A percentile compares a stretch with the other conserved stretches of the same genome.
These are phyloP conservation scores for Pythium brachiatum DNA, from an alignment of 352 stramenopile species.

Conservation along the genomic window DNA sequence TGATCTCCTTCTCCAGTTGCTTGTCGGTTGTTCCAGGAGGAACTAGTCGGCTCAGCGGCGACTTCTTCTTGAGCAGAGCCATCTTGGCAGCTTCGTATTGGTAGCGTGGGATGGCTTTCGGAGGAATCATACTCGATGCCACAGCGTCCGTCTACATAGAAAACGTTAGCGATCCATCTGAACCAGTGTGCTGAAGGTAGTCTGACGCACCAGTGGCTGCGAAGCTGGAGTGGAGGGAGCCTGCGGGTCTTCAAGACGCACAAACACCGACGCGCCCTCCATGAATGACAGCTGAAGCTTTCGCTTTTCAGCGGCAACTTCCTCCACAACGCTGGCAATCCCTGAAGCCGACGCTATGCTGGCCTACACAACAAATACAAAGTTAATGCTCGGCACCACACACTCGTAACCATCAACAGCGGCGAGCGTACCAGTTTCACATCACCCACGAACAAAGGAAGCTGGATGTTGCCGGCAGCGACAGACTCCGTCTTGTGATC, in stretches of 20 bases:
- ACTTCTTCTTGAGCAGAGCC: constrained; percentile 55
- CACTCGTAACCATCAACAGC: not conserved
- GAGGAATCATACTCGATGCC: constrained; percentile 47
- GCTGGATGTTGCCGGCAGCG: constrained; percentile 37
- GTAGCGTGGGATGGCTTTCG: constrained; percentile 40
- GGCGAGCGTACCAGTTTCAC: constrained; percentile 51
- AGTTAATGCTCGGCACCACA: not conserved
- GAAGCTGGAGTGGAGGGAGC: constrained; percentile 23
- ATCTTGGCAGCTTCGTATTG: constrained; percentile 48
- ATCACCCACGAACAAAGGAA: constrained; percentile 61
- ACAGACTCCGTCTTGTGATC: constrained; percentile 31
- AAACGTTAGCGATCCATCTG: not conserved
- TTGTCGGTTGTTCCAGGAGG: constrained; percentile 31
- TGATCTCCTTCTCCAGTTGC: constrained; percentile 72
- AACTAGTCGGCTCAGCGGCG: constrained; percentile 53
- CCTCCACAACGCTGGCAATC: constrained; percentile 34
- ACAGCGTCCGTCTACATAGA: constrained; percentile 24
- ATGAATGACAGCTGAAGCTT: constrained; percentile 38
- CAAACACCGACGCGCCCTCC: constrained; percentile 50
- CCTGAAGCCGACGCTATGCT: constrained; percentile 28
- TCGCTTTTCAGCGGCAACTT: constrained; percentile 44
- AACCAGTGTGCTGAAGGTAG: no score
- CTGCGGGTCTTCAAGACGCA: constrained; percentile 66
- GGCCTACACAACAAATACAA: constrained; percentile 24
- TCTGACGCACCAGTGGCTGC: not conserved